Percentiles rank a stretch among this genome's conserved stretches.
These are phyloP conservation scores for Diplodia intermedia DNA, from an alignment of 2,329 filamentous ascomycete species.

Conservation along the genomic window DNA sequence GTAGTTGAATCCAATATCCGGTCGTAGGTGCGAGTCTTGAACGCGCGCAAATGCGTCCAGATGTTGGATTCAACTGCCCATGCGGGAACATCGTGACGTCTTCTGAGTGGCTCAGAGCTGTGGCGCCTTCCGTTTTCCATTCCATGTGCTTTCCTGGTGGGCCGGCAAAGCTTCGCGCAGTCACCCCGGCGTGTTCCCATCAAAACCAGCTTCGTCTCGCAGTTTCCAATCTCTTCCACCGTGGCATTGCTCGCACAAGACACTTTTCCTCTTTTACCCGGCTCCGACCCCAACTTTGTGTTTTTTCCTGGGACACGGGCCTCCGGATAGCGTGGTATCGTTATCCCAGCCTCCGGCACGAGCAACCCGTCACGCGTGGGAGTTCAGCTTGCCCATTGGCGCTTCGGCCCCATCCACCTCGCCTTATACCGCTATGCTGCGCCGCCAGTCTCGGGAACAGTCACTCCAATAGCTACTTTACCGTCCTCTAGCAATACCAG, in stretches of 20 bases:
- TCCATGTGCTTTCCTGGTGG: too few relatives aligned
- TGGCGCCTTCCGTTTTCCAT: too few relatives aligned
- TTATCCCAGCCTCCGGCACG: background rate
- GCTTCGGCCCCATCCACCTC: background rate
- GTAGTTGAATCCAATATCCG: too few relatives aligned
- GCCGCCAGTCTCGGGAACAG: background rate
- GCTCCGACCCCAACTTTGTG: too few relatives aligned
- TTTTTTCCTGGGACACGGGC: background rate
- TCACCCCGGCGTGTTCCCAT: background rate
- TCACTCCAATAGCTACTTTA: background rate
- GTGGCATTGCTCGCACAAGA: background rate
- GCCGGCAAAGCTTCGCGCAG: too few relatives aligned
- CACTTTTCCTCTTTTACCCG: background rate
- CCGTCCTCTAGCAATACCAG: background rate
- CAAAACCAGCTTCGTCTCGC: background rate
- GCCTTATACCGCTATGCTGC: background rate
- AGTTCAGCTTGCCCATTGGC: too few relatives aligned
- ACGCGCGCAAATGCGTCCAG: too few relatives aligned
- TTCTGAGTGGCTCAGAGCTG: too few relatives aligned
- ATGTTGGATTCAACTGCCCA: too few relatives aligned
- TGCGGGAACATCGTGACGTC: too few relatives aligned
- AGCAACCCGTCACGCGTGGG: background rate
- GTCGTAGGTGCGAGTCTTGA: too few relatives aligned
- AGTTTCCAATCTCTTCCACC: background rate
- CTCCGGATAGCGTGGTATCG: background rate